Evolutionary conservation across 805 yeast species (phyloP).

Genomic region (Cyberlindnera suaveolens): DNA sequence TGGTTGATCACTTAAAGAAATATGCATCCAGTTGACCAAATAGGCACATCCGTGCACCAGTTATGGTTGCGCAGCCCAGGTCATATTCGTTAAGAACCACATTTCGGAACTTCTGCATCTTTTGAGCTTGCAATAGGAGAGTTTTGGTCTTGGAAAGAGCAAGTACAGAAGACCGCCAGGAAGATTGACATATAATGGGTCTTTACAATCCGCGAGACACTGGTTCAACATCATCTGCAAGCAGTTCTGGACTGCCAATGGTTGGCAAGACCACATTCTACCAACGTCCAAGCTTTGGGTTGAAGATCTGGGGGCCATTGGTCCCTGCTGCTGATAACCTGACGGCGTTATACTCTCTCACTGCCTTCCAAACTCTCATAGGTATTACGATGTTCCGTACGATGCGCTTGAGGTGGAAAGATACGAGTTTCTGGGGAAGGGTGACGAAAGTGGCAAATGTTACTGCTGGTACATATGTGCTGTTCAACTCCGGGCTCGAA

Average conservation of each 20-base stretch:
- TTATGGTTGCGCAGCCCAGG: background rate
- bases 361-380: conserved; percentile 46
- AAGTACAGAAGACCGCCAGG: background rate
- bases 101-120: too few species aligned
- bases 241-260: background rate
- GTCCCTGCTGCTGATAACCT: conserved; percentile 67
- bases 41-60: background rate
- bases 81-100: too few species aligned
- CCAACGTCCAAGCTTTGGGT: conserved; percentile 52
- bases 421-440: conserved; percentile 23
- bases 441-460: conserved; percentile 28
- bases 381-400: conserved; percentile 32
- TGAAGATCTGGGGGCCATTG: conserved; percentile 61
- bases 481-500: conserved; percentile 55
- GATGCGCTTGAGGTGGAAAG: conserved; percentile 21
- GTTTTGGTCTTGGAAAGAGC: background rate
- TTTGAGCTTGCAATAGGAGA: too few species aligned
- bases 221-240: background rate
- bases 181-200: background rate
- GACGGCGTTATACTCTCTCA: conserved; percentile 44
- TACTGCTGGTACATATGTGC: conserved; percentile 37
- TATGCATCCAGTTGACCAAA: too few species aligned
- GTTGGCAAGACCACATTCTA: conserved; percentile 12
- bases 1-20: too few species aligned
- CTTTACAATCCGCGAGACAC: conserved; percentile 4